phyloP scores from a whole-genome alignment of 2,329 filamentous ascomycete species.

The Septoria linicola region DNA sequence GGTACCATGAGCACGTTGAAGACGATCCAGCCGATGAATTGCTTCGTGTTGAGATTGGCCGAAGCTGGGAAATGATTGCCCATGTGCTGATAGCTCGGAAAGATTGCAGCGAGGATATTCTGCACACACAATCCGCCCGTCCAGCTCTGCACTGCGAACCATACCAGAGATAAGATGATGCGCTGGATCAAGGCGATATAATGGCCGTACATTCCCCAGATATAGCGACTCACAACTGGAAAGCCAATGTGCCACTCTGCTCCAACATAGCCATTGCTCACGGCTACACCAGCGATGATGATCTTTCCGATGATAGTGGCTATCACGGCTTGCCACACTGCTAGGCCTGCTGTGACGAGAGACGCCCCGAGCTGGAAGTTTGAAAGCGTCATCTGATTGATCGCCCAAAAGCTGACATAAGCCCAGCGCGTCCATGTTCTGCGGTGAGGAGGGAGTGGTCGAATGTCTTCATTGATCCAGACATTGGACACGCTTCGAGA shows the following conservation, averaged over 20 bases:
- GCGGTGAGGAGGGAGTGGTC: constrained; percentile 42
- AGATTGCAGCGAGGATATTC: constrained; percentile 56
- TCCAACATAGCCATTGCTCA: constrained; percentile 50
- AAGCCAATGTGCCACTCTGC: constrained; percentile 55
- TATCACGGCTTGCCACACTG: constrained; percentile 45
- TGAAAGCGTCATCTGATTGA: constrained; percentile 40
- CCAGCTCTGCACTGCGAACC: constrained; percentile 63
- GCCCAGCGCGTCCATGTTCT: constrained; percentile 41
- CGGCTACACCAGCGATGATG: constrained; percentile 59
- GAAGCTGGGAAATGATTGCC: constrained; percentile 52
- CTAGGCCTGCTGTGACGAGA: constrained; percentile 41
- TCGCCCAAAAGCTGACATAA: constrained; percentile 44
- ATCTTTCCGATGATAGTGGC: constrained; percentile 46
- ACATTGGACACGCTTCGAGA: constrained; percentile 33
- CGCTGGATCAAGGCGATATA: constrained; percentile 56
- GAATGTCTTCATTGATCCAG: constrained; percentile 45
- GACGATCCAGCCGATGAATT: constrained; percentile 47
- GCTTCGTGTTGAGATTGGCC: constrained; percentile 48
- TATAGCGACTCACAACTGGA: constrained; percentile 55
- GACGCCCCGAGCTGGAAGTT: constrained; percentile 43
- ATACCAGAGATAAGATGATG: constrained; percentile 48
- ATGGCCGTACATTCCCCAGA: constrained; percentile 57
- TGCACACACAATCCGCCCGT: constrained; percentile 58
- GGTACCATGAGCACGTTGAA: constrained; percentile 49
- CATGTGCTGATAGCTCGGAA: constrained; percentile 56